A percentile compares a stretch with the other conserved stretches of the same genome.
These are phyloP conservation scores for Cucumis melo DNA, from an alignment of 306 rosid genomes.

Conservation along the genomic window DNA sequence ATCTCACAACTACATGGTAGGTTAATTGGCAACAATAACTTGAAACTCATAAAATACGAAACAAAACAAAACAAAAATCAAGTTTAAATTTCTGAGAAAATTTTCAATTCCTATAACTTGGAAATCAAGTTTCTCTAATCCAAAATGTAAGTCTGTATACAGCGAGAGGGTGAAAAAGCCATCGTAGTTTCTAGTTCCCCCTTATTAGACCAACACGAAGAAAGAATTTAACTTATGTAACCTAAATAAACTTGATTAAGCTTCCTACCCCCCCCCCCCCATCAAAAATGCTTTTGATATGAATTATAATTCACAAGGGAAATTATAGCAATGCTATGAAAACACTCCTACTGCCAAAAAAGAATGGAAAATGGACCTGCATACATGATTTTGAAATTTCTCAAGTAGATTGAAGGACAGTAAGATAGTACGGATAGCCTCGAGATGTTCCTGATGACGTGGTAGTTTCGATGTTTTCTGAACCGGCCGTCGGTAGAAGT, in stretches of 20 bases:
- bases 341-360: conserved; percentile 13
- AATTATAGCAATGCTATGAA: conserved; percentile 19
- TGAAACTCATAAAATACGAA: too few species aligned
- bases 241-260: not conserved
- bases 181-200: conserved; percentile 1
- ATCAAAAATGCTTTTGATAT: not conserved
- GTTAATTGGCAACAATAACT: too few species aligned
- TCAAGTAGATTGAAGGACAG: conserved; percentile 66
- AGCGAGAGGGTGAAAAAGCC: not conserved
- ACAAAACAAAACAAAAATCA: too few species aligned
- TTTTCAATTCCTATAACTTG: not conserved
- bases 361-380: conserved; percentile 1
- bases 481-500: conserved; percentile 22
- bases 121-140: not conserved
- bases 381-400: not conserved
- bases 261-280: conserved; percentile 11
- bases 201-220: not conserved
- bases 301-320: not conserved
- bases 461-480: conserved; percentile 17
- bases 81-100: not conserved
- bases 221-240: conserved; percentile 10
- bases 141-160: not conserved
- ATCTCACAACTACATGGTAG: too few species aligned
- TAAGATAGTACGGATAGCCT: conserved; percentile 70
- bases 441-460: conserved; percentile 52